Conservation (phyloP, 2,329 filamentous ascomycete species). For the Claviceps sp. region DNA sequence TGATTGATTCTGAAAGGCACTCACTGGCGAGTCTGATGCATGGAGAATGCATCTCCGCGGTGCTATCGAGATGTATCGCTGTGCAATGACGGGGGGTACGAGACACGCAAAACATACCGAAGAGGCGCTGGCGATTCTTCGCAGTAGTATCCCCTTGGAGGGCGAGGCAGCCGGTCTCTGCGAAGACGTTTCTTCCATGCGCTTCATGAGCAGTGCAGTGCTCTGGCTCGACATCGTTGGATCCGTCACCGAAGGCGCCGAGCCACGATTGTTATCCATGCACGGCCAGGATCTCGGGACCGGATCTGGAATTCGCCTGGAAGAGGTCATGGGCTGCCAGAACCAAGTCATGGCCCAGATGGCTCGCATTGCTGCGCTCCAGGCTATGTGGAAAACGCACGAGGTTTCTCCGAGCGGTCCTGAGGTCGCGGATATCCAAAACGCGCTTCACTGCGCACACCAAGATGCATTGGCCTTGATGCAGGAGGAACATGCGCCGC, state of each 20-base stretch:
- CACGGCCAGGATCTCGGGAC: slow-evolving; percentile 6
- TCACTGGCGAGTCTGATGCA: neutral
- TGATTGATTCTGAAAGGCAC: neutral
- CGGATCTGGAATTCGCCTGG: slow-evolving; percentile 8
- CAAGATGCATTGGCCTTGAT: neutral
- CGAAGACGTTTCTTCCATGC: slow-evolving; percentile 6
- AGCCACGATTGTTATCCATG: slow-evolving; percentile 5
- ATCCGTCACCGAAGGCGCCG: slow-evolving; percentile 5
- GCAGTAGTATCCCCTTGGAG: slow-evolving; percentile 8
- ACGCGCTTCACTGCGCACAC: neutral
- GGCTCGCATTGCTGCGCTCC: slow-evolving; percentile 7
- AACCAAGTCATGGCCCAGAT: slow-evolving; percentile 10
- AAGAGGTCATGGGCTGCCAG: slow-evolving; percentile 11
- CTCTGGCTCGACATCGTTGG: slow-evolving; percentile 12
- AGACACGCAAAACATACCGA: neutral
- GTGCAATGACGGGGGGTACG: neutral
- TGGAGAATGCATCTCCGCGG: neutral
- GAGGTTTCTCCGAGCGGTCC: neutral
- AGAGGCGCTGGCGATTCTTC: neutral
- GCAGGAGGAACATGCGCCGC: neutral
- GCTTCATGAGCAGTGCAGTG: slow-evolving; percentile 9
- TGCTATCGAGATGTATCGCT: neutral
- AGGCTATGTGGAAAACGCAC: neutral
- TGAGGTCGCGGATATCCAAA: neutral
- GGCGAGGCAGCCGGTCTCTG: slow-evolving; percentile 11